Evolutionary conservation across 2,329 filamentous ascomycete genomes (phyloP), one percentile per base, ranked within the genome.

Genomic region (Alternaria triticina): DNA sequence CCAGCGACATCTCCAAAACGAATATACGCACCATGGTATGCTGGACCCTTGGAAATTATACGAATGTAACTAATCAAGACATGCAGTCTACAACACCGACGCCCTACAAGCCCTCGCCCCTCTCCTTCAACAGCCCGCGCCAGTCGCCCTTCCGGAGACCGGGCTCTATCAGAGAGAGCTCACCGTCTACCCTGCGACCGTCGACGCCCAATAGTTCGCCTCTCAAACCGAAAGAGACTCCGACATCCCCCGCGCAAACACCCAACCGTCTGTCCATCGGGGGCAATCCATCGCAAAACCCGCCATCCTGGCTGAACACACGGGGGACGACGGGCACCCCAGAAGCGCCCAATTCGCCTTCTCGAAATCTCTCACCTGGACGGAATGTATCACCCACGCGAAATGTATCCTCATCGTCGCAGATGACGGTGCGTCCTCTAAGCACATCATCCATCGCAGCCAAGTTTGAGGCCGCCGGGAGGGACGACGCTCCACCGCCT

Each of bases 81-180:
- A 54, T 57, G 28, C 68, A 79, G 76, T 76, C 76, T 20, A 74
- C 73, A 22, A 78, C 77, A 11, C 77, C 74, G 13, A 75, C 76
- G 13, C 74, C 74, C 56, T 77, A 79, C 70, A 82, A 80, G 68
- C 81, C 81, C 45, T 81, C 79, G 13, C 78, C 78, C 20, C 79
- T 83, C 64, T 82, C 81, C 70, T 82, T 82, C 75, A 80, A 79
- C 69, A 81, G 78, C 70, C 76, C 78, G 15, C 80, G 82, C 66
- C 77, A 80, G 50, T 83, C 82, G 59, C 82, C 82, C 46, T 83
- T 83, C 68, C 77, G 81, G 61, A 77, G 82, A 27, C 78, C 81
- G 15, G 80, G 80, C 62, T 81, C 82, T 56, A 79, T 81, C 46
- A 56, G 71, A 28, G 70, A 77, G 27, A 67, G 67, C 51, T 82